Evolutionary conservation across 169 alveolate genomes (phyloP), one percentile per base, ranked within the genome.

Genomic region (Eimeria necatrix): DNA sequence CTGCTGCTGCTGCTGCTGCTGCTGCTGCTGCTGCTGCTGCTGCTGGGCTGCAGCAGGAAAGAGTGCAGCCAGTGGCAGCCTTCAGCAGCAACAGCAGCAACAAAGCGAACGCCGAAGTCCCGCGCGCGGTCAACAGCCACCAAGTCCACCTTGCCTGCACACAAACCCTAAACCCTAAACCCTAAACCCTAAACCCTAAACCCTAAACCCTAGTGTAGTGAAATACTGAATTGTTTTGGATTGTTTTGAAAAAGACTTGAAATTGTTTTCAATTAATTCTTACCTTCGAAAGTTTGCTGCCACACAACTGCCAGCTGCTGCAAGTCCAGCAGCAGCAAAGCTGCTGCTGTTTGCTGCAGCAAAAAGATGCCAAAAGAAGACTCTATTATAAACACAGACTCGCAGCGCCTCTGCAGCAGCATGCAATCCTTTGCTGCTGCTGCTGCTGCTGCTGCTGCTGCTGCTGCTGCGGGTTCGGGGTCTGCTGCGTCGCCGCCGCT

Each of bases 301-400:
- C 93, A 86, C 52, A 46, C 24, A 4, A 86, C n/a, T n/a, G 59
- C 2, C 5, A 86, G 93, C 26, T 60, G 9, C 24, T 61, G 93
- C 22, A 86, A 83, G 68, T 86, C 93, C 68, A 56, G 61, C 20
- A 86, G 61, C 26, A 84, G n/a, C n/a, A n/a, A n/a, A n/a, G n/a
- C n/a, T n/a, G n/a, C n/a, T n/a, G n/a, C n/a, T n/a, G n/a, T n/a
- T n/a, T n/a, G n/a, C n/a, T n/a, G n/a, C n/a, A n/a, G n/a, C 49
- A 86, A 68, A 52, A 46, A 64, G 32, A 86, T n/a, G n/a, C n/a
- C n/a, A n/a, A n/a, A n/a, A n/a, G n/a, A n/a, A n/a, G n/a, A n/a
- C n/a, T n/a, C n/a, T n/a, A n/a, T n/a, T 26, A 86, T 49, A 4
- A 20, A 48, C 59, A 86, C 52, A n/a, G 59, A 9, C 22, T 83